Evolutionary conservation across 2,329 filamentous ascomycete species (phyloP), one percentile per base, ranked within the genome.

Genomic region (Clarireedia homoeocarpa): DNA sequence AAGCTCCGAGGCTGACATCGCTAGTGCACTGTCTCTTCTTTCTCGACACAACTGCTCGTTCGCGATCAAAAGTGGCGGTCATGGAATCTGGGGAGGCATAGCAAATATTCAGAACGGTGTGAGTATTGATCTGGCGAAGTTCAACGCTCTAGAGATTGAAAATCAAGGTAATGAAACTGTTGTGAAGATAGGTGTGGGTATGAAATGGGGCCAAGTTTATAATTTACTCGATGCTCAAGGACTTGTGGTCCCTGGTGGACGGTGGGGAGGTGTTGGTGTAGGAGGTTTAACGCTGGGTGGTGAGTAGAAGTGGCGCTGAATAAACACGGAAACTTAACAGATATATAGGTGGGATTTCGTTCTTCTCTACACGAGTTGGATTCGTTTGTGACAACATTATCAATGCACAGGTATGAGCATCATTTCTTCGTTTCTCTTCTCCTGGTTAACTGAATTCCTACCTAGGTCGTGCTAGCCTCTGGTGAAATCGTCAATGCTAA

Each of bases 1-100:
- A 17, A 5, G 2, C 6, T 40, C 38, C 12, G 17, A 15, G 5
- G 6, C 38, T n/a, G 38, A 40, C 1, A 40, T 40, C 14, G 38
- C 15, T 6, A 17, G 14, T 40, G 15, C 38, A 40, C 7, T 40
- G 6, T 17, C 14, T n/a, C 14, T 40, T 6, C 15, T 40, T 6
- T 40, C 15, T 2, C 38, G 14, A 14, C 14, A 5, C 17, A 40
- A 45, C 17, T 59, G 58, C 38, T 34, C 55, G 24, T 83, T 83
- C 61, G 79, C 80, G 3, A 66, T 81, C 60, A 79, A 79, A 59
- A 77, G 77, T 6, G 80, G 80, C 17, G 81, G 81, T 0, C 80
- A 83, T 67, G 77, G 76, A 51, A 75, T 76, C 3, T 80, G 81
- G 62, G 71, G 75, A 23, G 74, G 75, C 59, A 76, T 74, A 44